These are phyloP conservation scores for Prunus fruticosa DNA, from an alignment of 306 rosid genomes.

Conservation along the genomic window DNA sequence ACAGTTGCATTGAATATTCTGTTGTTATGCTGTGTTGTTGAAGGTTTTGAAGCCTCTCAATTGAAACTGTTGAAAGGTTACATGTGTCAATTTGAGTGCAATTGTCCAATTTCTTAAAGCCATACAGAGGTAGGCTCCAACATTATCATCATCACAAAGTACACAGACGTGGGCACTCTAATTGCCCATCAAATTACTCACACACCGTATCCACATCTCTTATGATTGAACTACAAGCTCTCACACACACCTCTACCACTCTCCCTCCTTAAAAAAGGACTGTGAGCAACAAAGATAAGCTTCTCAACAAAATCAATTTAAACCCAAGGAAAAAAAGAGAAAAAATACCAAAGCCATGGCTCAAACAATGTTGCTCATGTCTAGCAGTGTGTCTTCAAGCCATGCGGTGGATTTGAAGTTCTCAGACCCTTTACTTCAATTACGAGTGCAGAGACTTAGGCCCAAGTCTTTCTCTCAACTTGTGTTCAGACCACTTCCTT, in stretches of 20 bases:
- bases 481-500: slow-evolving; percentile 42
- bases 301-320: neutral
- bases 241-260: slow-evolving; percentile 17
- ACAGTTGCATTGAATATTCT: neutral
- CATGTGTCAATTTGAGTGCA: neutral
- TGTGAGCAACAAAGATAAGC: neutral
- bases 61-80: neutral
- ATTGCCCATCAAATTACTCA: slow-evolving; percentile 44
- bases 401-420: slow-evolving; percentile 50
- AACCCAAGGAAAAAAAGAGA: neutral
- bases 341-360: slow-evolving; percentile 48
- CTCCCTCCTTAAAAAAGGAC: neutral
- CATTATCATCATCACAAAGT: slow-evolving; percentile 37
- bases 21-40: neutral
- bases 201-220: slow-evolving; percentile 65
- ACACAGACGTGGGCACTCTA: slow-evolving; percentile 70
- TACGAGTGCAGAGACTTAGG: slow-evolving; percentile 53
- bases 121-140: slow-evolving; percentile 11
- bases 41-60: neutral
- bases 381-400: slow-evolving; percentile 51
- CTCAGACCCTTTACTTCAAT: slow-evolving; percentile 50
- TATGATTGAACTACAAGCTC: slow-evolving; percentile 5
- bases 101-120: neutral
- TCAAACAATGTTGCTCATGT: slow-evolving; percentile 79
- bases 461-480: slow-evolving; percentile 46